phyloP scores from a whole-genome alignment of 208 protist genomes.

The Wallacemonas sp. region DNA sequence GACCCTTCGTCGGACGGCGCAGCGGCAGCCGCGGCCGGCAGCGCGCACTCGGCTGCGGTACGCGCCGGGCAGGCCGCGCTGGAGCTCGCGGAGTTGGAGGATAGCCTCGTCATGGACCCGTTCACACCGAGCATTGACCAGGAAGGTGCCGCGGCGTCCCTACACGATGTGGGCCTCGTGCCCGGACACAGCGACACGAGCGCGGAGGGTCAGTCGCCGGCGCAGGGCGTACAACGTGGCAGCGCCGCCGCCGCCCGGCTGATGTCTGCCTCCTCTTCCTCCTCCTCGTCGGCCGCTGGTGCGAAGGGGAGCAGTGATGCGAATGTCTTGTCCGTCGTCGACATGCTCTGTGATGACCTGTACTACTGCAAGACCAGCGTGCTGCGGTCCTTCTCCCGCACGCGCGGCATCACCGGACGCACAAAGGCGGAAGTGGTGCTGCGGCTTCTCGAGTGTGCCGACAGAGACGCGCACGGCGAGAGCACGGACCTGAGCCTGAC shows the following conservation, averaged over 20 bases:
- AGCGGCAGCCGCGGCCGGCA: background rate
- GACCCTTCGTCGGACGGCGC: background rate
- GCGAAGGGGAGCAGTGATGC: conserved; percentile 24
- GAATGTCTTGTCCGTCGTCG: conserved; percentile 62
- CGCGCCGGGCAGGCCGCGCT: background rate
- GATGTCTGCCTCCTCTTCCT: background rate
- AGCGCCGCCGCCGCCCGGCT: no score
- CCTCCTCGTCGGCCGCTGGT: no score
- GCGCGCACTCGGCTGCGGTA: conserved; percentile 15
- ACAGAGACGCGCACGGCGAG: conserved; percentile 83
- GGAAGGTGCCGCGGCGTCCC: conserved; percentile 16
- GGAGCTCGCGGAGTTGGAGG: conserved; percentile 1
- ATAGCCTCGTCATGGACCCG: conserved; percentile 4
- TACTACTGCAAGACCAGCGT: conserved; percentile 88
- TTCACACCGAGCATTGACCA: conserved; percentile 42
- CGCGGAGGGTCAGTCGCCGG: background rate
- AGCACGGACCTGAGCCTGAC: conserved; percentile 76
- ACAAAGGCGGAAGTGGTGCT: conserved; percentile 80
- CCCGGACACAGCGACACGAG: conserved; percentile 22
- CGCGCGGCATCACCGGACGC: conserved; percentile 36
- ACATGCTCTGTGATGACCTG: conserved; percentile 89
- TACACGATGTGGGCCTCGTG: conserved; percentile 30
- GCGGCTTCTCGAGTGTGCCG: conserved; percentile 70
- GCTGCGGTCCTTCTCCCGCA: conserved; percentile 75
- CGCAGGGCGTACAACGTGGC: no score